These are phyloP conservation scores for Nemophila menziesii DNA, from an alignment of 257 asterid species.

Conservation along the genomic window DNA sequence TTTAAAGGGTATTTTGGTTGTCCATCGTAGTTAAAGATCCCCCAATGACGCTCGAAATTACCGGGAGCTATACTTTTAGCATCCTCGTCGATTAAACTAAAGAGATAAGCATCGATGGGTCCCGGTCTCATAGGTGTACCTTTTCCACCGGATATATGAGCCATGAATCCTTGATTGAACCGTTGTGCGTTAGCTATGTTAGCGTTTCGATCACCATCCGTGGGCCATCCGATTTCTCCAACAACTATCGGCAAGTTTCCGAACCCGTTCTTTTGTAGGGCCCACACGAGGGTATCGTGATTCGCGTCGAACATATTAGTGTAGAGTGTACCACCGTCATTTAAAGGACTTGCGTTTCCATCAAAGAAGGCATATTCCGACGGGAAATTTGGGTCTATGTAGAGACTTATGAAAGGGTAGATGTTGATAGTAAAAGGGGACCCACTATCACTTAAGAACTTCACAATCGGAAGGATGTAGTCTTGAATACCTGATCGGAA, in stretches of 20 bases:
- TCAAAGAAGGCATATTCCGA: slow-evolving; percentile 69
- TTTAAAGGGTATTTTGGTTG: slow-evolving; percentile 49
- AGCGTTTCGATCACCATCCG: slow-evolving; percentile 65
- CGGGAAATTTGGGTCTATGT: slow-evolving; percentile 60
- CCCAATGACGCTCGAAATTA: slow-evolving; percentile 81
- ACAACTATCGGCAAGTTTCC: slow-evolving; percentile 45
- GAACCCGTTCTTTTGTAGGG: slow-evolving; percentile 58
- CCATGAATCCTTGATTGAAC: slow-evolving; percentile 76
- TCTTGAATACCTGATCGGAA: slow-evolving; percentile 59
- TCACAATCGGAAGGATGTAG: slow-evolving; percentile 42
- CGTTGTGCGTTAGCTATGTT: slow-evolving; percentile 36
- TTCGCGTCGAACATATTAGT: slow-evolving; percentile 78
- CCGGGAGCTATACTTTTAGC: slow-evolving; percentile 74
- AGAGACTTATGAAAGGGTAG: slow-evolving; percentile 81
- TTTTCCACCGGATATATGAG: slow-evolving; percentile 39
- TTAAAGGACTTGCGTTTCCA: slow-evolving; percentile 43
- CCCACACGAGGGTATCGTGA: slow-evolving; percentile 72
- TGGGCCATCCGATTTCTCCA: slow-evolving; percentile 89
- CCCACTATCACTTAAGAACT: slow-evolving; percentile 46
- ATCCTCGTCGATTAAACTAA: slow-evolving; percentile 72
- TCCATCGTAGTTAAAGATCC: slow-evolving; percentile 49
- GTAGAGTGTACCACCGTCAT: slow-evolving; percentile 52
- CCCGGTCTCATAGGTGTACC: slow-evolving; percentile 80
- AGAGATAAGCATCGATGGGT: slow-evolving; percentile 57
- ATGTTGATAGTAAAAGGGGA: slow-evolving; percentile 71